Percentiles rank a stretch among this genome's conserved stretches.
phyloP scores from a whole-genome alignment of 305 asterid genomes.

The Fraxinus xanthoxyloides region DNA sequence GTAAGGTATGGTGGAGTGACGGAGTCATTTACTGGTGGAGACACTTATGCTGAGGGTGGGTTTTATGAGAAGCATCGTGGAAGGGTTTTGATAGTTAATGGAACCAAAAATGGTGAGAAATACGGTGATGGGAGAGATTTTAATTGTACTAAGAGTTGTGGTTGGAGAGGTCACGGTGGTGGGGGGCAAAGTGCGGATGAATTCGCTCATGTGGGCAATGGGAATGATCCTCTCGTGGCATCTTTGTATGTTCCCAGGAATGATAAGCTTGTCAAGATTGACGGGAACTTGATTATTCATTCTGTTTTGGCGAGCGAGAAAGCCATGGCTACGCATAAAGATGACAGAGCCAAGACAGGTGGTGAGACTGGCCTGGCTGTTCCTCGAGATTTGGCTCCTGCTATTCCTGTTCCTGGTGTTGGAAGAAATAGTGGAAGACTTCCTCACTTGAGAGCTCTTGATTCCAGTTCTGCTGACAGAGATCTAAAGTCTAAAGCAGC shows the following conservation, averaged over 20 bases:
- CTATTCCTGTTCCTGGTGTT: conserved; percentile 46
- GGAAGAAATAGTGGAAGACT: conserved; percentile 51
- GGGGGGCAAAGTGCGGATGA: conserved; percentile 42
- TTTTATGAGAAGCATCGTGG: conserved; percentile 51
- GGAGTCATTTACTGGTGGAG: conserved; percentile 48
- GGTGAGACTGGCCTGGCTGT: conserved; percentile 71
- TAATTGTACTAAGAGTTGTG: conserved; percentile 26
- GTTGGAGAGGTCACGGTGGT: conserved; percentile 33
- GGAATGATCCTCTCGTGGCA: conserved; percentile 75
- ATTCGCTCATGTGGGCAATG: conserved; percentile 40
- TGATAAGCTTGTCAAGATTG: conserved; percentile 87
- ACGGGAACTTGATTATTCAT: conserved; percentile 88
- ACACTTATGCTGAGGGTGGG: conserved; percentile 33
- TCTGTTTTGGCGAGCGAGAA: conserved; percentile 91
- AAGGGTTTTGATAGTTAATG: conserved; percentile 64
- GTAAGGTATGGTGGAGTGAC: conserved; percentile 63
- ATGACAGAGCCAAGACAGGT: conserved; percentile 31
- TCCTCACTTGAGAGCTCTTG: conserved; percentile 70
- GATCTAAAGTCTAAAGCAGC: conserved; percentile 59
- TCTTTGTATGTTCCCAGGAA: conserved; percentile 93
- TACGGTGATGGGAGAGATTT: conserved; percentile 34
- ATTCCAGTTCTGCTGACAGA: conserved; percentile 41
- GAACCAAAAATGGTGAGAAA: conserved; percentile 40
- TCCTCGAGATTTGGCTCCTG: conserved; percentile 56
- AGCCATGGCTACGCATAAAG: conserved; percentile 66